Percentiles rank a stretch among this genome's conserved stretches.
These are phyloP conservation scores for Myriangium duriaei DNA, from an alignment of 2,329 filamentous ascomycete species.

Conservation along the genomic window DNA sequence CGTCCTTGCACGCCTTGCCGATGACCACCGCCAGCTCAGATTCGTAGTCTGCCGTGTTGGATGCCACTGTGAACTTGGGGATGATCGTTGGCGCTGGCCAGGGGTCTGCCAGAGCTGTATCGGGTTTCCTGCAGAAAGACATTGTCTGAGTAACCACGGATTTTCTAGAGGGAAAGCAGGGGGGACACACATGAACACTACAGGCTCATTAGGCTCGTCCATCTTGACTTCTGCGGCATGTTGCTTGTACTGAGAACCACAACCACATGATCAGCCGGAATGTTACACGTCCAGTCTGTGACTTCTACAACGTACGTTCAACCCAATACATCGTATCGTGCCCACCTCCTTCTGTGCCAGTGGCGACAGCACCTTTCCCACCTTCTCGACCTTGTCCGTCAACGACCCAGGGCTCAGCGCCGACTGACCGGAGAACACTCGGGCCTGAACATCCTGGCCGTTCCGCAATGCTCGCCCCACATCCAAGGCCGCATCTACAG, in stretches of 20 bases:
- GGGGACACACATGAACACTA: constrained; percentile 33
- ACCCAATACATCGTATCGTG: constrained; percentile 46
- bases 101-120: constrained; percentile 41
- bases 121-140: constrained; percentile 33
- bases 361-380: constrained; percentile 40
- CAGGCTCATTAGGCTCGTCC: constrained; percentile 39
- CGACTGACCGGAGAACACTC: constrained; percentile 46
- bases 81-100: constrained; percentile 39
- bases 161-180: neutral
- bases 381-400: constrained; percentile 35
- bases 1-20: constrained; percentile 40
- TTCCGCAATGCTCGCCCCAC: constrained; percentile 45
- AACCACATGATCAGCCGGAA: neutral
- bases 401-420: constrained; percentile 42
- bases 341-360: constrained; percentile 38
- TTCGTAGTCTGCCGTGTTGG: constrained; percentile 47
- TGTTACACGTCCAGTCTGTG: neutral
- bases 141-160: no score
- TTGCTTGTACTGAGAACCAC: constrained; percentile 34
- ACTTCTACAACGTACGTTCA: constrained; percentile 33
- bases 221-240: constrained; percentile 42
- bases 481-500: constrained; percentile 36
- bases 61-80: constrained; percentile 40
- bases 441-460: constrained; percentile 43
- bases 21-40: constrained; percentile 47